These are phyloP conservation scores for Penicillium sp. DNA, from an alignment of 2,329 filamentous ascomycete species.

Conservation along the genomic window DNA sequence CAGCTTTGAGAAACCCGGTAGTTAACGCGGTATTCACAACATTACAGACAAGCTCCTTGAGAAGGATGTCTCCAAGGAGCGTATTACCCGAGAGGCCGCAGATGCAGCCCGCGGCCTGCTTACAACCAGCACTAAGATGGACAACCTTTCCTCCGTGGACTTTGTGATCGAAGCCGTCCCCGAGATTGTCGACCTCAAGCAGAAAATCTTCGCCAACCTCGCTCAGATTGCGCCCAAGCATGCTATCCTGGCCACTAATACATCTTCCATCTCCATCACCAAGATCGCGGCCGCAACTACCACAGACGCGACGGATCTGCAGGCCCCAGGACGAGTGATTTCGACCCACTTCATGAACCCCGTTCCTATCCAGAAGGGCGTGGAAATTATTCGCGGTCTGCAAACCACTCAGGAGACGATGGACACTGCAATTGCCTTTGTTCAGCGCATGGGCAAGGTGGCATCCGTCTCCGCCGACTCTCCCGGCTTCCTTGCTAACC, in stretches of 20 bases:
- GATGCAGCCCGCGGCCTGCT: conserved; percentile 73
- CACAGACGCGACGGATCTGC: conserved; percentile 75
- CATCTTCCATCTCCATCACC: conserved; percentile 97
- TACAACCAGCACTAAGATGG: conserved; percentile 71
- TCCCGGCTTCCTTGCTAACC: conserved; percentile 92
- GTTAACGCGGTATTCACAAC: neutral
- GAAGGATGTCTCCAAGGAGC: conserved; percentile 88
- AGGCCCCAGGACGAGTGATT: conserved; percentile 83
- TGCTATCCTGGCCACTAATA: conserved; percentile 94
- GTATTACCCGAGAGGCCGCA: conserved; percentile 81
- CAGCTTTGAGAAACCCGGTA: neutral
- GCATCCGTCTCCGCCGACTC: conserved; percentile 84
- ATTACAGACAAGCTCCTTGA: conserved; percentile 82
- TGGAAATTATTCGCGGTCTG: conserved; percentile 93
- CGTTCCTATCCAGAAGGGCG: conserved; percentile 93
- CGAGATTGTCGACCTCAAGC: conserved; percentile 86
- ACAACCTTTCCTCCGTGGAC: conserved; percentile 80
- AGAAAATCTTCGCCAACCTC: conserved; percentile 81
- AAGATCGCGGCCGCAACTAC: conserved; percentile 89
- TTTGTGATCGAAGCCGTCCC: conserved; percentile 98
- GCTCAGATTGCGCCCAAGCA: conserved; percentile 81
- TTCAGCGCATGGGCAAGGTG: conserved; percentile 91
- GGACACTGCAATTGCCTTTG: conserved; percentile 81
- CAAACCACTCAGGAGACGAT: conserved; percentile 86
- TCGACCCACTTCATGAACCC: conserved; percentile 99